Evolutionary conservation across 495 filamentous ascomycete genomes (phyloP), one percentile per base, ranked within the genome.

Genomic region (Elaphomyces granulatus): DNA sequence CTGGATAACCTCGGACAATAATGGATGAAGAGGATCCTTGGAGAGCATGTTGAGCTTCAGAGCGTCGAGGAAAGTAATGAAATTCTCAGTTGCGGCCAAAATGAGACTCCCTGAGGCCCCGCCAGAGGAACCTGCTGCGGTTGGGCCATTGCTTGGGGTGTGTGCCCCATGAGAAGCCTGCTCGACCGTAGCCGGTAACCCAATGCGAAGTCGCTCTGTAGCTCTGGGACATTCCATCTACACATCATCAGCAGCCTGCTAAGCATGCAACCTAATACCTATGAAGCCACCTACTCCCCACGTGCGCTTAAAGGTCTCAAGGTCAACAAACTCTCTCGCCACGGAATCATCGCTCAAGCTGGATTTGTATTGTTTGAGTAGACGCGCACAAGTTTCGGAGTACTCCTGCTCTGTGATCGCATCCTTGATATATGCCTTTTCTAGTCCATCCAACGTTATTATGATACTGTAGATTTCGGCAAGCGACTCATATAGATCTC

Each of bases 401-500:
- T 98, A 98, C 52, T 94, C 86, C 41, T 68, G 66, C 55, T 95
- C 87, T 4, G 79, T 74, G 32, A 99, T 83, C 14, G 85, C 87
- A 67, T 99, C 90, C 59, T 92, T 88, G 34, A 96, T 78, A 63
- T 88, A 96, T 10, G 90, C 92, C 55, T 92, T 94, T 52, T 99
- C 90, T 4, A 99, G 69, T 38, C 87, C 87, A 52, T 99, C 90
- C 15, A 99, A 65, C 0, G 90, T 95, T 42, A 94, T 73, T 16
- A 96, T 88, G 43, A 99, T 94, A 63, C 86, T 92, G 62, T 96
- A 96, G 36, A 99, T 79, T 53, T 99, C 90, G 36, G 88, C 90
- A 8, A 99, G 73, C 1, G 90, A 95, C 53, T 95, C 90, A 62
- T 93, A 83, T 3, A 96, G 75, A 53, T 96, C 88, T 18, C 88